Evolutionary conservation across 129 eudicot genomes (phyloP), one percentile per base, ranked within the genome.

Genomic region (Calendula officinalis): DNA sequence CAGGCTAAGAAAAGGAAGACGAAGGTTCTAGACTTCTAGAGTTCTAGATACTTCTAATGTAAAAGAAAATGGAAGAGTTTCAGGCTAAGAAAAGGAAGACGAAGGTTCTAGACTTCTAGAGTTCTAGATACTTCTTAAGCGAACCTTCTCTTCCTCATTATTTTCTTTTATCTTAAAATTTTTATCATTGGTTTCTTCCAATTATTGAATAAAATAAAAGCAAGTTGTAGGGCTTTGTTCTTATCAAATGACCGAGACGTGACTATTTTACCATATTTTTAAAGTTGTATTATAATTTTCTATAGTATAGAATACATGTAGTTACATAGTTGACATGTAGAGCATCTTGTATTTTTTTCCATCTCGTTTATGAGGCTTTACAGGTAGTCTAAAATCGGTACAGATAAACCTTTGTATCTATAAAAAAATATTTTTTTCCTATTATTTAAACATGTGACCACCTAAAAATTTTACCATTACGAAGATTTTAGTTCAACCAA

Each of bases 21-120:
- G 94, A 89, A 83, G 34, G 75, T 86, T 86, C 88, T 75, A 79
- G 95, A 83, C 35, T 41, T 22, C 30, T 22, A 2, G 30, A 22
- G 30, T 22, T 22, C 30, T 22, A 22, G 30, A 22, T 2, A 37
- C 61, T 56, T 5, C 59, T 38, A 14, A 47, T 45, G 75, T n/a
- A n/a, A n/a, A n/a, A n/a, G n/a, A n/a, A 58, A 49, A 10, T 17
- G 6, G 46, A 41, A 52, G 56, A 59, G 62, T 22, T 63, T 76
- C 32, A 38, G 60, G 47, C 40, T 42, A 22, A 22, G 35, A 41
- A 42, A 62, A 60, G 61, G 56, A 70, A 14, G 71, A 68, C 75
- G 94, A 89, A 83, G 34, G 75, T 86, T 86, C 88, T 75, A 79
- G 95, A 83, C 35, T 41, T 22, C 30, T 22, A 2, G 30, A 22